These are phyloP conservation scores for Rhodomyrtus tomentosa DNA, from an alignment of 345 rosid genomes.

Conservation along the genomic window DNA sequence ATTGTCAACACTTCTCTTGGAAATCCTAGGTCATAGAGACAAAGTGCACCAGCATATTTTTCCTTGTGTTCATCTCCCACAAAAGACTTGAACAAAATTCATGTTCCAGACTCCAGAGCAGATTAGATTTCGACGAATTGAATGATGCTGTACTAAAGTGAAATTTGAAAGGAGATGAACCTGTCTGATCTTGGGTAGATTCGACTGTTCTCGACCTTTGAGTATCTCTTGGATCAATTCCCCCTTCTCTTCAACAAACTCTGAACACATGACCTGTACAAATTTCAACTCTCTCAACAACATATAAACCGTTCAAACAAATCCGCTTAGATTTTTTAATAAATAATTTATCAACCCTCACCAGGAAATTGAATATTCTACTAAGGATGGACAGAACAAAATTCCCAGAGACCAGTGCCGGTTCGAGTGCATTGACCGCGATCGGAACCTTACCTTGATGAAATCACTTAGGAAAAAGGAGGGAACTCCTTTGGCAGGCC, in stretches of 20 bases:
- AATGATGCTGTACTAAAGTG: too few species aligned
- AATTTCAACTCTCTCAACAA: neutral
- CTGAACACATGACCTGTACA: conserved; percentile 25
- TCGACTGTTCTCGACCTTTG: conserved; percentile 9
- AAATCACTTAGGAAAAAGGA: conserved; percentile 17
- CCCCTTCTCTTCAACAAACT: conserved; percentile 14
- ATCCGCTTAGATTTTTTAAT: neutral
- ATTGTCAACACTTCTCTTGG: neutral
- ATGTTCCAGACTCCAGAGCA: neutral
- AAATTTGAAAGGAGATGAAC: neutral
- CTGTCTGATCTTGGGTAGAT: conserved; percentile 20
- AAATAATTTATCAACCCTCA: too few species aligned
- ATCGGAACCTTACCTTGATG: conserved; percentile 7
- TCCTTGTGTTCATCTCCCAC: neutral
- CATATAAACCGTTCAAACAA: neutral
- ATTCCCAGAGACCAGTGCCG: neutral
- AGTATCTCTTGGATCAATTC: conserved; percentile 18
- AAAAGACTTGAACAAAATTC: neutral
- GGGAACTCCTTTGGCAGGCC: conserved; percentile 13
- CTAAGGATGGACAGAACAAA: too few species aligned
- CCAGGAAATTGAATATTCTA: too few species aligned
- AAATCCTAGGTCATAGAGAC: neutral
- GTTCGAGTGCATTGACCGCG: neutral
- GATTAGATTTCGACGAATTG: neutral
- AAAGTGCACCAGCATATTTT: neutral